These are phyloP conservation scores for Picochlorum sp. DNA, from an alignment of 139 green algal species.

Conservation along the genomic window DNA sequence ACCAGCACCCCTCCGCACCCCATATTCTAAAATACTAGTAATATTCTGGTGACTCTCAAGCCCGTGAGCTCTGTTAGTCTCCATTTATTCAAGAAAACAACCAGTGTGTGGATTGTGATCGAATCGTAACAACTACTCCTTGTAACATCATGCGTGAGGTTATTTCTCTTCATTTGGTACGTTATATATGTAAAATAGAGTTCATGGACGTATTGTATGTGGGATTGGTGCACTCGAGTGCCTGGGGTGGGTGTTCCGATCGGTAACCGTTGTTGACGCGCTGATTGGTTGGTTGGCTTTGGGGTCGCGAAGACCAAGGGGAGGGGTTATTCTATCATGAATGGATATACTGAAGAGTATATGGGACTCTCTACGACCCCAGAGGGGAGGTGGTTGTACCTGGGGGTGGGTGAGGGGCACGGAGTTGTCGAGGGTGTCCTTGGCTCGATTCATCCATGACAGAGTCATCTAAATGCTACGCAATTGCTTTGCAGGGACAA, in stretches of 20 bases:
- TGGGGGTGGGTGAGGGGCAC: no score
- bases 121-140: not conserved
- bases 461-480: no score
- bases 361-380: no score
- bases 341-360: no score
- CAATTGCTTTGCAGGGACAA: not conserved
- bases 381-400: no score
- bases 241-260: not conserved
- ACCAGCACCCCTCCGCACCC: no score
- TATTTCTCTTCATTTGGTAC: constrained; percentile 93
- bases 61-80: constrained; percentile 27
- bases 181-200: not conserved
- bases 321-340: no score
- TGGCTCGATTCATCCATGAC: no score
- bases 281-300: no score
- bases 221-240: not conserved
- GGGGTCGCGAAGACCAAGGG: no score
- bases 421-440: no score
- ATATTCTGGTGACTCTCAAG: constrained; percentile 19
- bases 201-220: not conserved
- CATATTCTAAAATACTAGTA: not conserved
- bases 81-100: constrained; percentile 2
- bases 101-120: not conserved
- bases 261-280: not conserved
- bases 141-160: constrained; percentile 79